Conservation (phyloP, 805 yeast genomes). For the Metschnikowia vanudenii region DNA sequence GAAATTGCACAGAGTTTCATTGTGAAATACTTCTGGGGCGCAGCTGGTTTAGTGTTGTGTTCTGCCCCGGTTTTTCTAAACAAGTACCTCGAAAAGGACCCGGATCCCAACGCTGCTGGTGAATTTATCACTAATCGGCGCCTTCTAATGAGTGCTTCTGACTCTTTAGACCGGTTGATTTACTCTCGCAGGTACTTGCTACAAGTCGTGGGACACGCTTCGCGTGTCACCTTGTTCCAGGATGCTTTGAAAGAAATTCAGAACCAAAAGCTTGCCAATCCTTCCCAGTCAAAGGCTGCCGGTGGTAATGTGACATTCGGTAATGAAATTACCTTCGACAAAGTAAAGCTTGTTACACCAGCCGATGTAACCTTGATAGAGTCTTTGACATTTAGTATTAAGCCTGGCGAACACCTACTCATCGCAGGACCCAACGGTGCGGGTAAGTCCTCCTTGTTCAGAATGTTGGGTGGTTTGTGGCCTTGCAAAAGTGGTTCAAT, state of each 20-base stretch:
- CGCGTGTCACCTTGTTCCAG: slow-evolving; percentile 70
- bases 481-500: slow-evolving; percentile 63
- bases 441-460: slow-evolving; percentile 88
- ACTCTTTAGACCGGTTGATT: slow-evolving; percentile 82
- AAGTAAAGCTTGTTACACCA: slow-evolving; percentile 85
- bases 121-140: slow-evolving; percentile 87
- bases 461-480: slow-evolving; percentile 93
- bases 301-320: slow-evolving; percentile 30
- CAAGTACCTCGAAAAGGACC: slow-evolving; percentile 47
- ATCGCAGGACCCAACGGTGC: slow-evolving; percentile 97
- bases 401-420: slow-evolving; percentile 78
- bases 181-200: slow-evolving; percentile 81
- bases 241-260: slow-evolving; percentile 54
- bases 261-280: slow-evolving; percentile 19
- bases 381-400: slow-evolving; percentile 65
- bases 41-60: slow-evolving; percentile 84
- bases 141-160: slow-evolving; percentile 77
- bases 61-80: slow-evolving; percentile 82
- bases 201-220: slow-evolving; percentile 78
- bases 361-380: slow-evolving; percentile 70
- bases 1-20: slow-evolving; percentile 84
- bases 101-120: slow-evolving; percentile 57
- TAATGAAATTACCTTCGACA: slow-evolving; percentile 65
- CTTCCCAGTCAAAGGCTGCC: slow-evolving; percentile 16
- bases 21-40: slow-evolving; percentile 94